phyloP scores from a whole-genome alignment of 768 basidiomycete genomes.

The Cystofilobasidium capitatum region DNA sequence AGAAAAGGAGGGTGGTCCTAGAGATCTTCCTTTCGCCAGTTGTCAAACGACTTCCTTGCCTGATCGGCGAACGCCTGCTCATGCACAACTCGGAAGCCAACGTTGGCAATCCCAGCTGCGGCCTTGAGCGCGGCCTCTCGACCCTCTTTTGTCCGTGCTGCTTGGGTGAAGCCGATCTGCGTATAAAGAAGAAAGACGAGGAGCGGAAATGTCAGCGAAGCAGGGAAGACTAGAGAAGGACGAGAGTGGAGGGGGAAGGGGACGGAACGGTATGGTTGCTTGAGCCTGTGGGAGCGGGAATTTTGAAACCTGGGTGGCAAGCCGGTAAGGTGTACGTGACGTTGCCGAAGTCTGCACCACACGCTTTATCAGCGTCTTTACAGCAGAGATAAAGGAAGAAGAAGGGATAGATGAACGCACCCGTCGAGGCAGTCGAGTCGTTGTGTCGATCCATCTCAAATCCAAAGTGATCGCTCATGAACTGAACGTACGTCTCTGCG shows the following conservation, averaged over 20 bases:
- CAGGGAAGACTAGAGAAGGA: not conserved
- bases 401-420: not conserved
- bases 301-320: slow-evolving; percentile 11
- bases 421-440: slow-evolving; percentile 11
- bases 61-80: slow-evolving; percentile 1
- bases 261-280: slow-evolving; percentile 6
- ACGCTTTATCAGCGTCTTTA: not conserved
- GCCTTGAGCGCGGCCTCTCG: slow-evolving; percentile 8
- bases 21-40: not conserved
- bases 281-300: slow-evolving; percentile 3
- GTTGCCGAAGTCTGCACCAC: slow-evolving; percentile 20
- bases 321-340: slow-evolving; percentile 17
- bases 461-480: slow-evolving; percentile 1
- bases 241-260: not conserved
- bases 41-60: not conserved
- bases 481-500: not conserved
- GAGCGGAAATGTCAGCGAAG: not conserved
- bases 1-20: not conserved
- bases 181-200: not conserved
- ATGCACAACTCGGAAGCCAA: slow-evolving; percentile 5
- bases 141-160: not conserved
- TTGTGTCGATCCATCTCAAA: not conserved
- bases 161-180: not conserved
- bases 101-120: not conserved
- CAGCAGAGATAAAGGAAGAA: not conserved